Conservation (phyloP, 1,284 basidiomycete species). For the Pascua guehoae region DNA sequence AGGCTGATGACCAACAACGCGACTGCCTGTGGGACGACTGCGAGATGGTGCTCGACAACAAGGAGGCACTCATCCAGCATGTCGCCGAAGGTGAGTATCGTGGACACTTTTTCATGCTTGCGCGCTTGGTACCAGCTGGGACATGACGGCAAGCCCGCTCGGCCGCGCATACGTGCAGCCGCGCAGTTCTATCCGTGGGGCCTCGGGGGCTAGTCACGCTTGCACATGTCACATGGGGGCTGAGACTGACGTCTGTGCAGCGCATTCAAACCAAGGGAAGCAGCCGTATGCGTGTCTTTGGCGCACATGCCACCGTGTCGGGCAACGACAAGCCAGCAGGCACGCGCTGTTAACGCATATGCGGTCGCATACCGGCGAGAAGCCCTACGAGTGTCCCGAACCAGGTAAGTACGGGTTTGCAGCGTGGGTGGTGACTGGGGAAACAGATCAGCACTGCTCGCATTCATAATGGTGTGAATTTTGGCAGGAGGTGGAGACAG, state of each 20-base stretch:
- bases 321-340: constrained; percentile 35
- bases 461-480: no score
- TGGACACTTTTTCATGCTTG: neutral
- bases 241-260: constrained; percentile 2
- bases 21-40: constrained; percentile 34
- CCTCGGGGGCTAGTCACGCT: no score
- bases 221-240: neutral
- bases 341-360: constrained; percentile 60
- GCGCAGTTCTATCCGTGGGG: no score
- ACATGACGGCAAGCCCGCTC: no score
- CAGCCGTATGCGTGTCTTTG: constrained; percentile 35
- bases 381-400: constrained; percentile 85
- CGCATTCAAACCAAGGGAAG: neutral
- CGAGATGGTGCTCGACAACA: constrained; percentile 13
- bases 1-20: neutral
- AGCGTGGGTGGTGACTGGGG: neutral
- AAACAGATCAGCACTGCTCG: no score
- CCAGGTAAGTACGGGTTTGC: constrained; percentile 25
- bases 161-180: no score
- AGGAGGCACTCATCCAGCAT: constrained; percentile 30
- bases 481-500: no score
- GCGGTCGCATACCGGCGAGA: constrained; percentile 94
- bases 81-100: constrained; percentile 27
- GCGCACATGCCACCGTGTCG: constrained; percentile 31
- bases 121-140: no score